A percentile compares a stretch with the other conserved stretches of the same genome.
These are phyloP conservation scores for Sporothrix brunneoviolacea DNA, from an alignment of 2,329 filamentous ascomycete genomes.

Conservation along the genomic window DNA sequence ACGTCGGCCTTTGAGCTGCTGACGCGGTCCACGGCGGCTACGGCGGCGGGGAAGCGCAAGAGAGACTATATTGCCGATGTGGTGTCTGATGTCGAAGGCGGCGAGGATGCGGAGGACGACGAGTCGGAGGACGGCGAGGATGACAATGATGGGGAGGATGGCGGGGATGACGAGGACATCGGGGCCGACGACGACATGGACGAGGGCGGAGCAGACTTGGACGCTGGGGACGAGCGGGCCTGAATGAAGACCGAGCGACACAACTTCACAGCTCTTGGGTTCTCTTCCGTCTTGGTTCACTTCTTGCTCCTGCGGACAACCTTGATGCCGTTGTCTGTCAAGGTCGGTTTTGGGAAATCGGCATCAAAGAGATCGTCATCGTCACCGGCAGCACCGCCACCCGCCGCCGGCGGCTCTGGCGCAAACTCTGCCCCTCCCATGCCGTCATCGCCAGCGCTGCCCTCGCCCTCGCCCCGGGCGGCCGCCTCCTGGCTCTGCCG, in stretches of 20 bases:
- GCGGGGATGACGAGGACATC: conserved; percentile 25
- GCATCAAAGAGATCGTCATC: conserved; percentile 33
- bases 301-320: conserved; percentile 58
- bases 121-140: conserved; percentile 15
- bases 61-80: conserved; percentile 36
- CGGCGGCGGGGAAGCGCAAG: conserved; percentile 21
- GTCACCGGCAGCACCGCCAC: conserved; percentile 20
- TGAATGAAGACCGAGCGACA: neutral
- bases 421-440: conserved; percentile 31
- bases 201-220: neutral
- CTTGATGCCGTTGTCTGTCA: conserved; percentile 55
- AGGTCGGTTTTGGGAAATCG: conserved; percentile 13
- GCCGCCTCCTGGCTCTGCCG: conserved; percentile 23
- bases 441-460: conserved; percentile 36
- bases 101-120: conserved; percentile 39
- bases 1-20: conserved; percentile 25
- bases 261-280: neutral
- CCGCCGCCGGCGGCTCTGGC: conserved; percentile 31
- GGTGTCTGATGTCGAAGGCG: conserved; percentile 40
- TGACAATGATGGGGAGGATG: neutral
- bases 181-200: conserved; percentile 27
- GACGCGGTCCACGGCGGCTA: conserved; percentile 23
- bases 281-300: neutral
- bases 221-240: neutral
- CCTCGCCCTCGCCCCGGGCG: conserved; percentile 27